Base-by-base conservation (phyloP, 306 rosid species). In the Cucurbita argyrosperma region DNA sequence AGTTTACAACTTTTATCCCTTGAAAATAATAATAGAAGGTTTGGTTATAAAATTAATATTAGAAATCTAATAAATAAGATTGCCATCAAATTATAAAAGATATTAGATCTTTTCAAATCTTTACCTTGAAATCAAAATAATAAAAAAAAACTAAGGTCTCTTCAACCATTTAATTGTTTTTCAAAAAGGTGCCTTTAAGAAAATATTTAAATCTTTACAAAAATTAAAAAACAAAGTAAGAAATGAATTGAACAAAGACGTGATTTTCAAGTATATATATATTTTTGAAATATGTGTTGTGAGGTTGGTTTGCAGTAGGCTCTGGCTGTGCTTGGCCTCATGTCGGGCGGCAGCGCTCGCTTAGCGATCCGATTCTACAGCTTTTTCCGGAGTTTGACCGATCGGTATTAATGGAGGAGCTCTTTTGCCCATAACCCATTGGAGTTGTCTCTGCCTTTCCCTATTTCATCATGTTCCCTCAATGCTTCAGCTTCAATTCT, bases 381-480 rank as follows among this genome's bases (percentile, higher is more conserved):
- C 73, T 19, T 67, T 67, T 23, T 10, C 10, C 18, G 74, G 23
- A 68, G 57, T 68, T 42, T 68, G 74, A 68, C 74, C 74, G 57
- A 68, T 26, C 23, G 38, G 19, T 47, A 45, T 47, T 46, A 21
- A 68, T 68, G 57, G 18, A 46, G 23, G 47, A 11, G 1, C 56
- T 23, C 11, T 47, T 68, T 47, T 14, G 6, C 43, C 57, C 74
- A 11, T 39, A 40, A 10, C 49, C 21, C 54, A 66, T 47, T 49
- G 74, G 23, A 47, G 13, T 68, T 14, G 3, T 7, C 37, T 43
- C 3, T 10, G 3, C 12, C 37, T 43, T 43, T 10, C 3, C 30
- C 12, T 1, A 6, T 68, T 69, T 49, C 58, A 47, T 69, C 74
- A 70, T 70, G 58, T 70, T 70, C 60, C 13, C 10, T 4, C 21